A percentile compares a stretch with the other conserved stretches of the same genome.
Evolutionary conservation across 2,329 filamentous ascomycete genomes (phyloP).

Genomic region (Trichoderma endophyticum): DNA sequence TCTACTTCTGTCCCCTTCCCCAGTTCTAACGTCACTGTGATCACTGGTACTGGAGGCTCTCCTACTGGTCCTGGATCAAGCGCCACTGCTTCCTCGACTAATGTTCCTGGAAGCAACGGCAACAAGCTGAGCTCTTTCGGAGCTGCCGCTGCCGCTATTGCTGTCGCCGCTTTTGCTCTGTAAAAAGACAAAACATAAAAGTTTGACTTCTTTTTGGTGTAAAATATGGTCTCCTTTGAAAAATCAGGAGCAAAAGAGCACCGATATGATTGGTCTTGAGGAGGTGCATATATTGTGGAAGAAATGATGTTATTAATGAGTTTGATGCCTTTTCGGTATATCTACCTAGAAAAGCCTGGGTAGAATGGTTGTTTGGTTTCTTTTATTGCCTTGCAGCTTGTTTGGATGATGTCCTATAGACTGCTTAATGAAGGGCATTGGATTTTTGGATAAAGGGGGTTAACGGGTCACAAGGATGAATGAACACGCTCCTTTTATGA

Average conservation of each 20-base stretch:
- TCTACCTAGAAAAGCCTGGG: background rate
- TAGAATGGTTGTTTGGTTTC: background rate
- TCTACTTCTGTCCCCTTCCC: conserved; percentile 23
- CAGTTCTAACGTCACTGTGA: conserved; percentile 21
- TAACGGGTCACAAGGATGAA: background rate
- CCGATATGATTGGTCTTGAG: background rate
- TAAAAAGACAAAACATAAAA: conserved; percentile 22
- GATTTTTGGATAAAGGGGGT: background rate
- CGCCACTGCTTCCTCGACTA: conserved; percentile 17
- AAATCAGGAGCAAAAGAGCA: background rate
- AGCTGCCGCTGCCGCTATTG: conserved; percentile 31
- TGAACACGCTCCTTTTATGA: conserved; percentile 10
- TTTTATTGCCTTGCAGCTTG: background rate
- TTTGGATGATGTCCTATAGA: background rate
- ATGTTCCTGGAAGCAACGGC: conserved; percentile 17
- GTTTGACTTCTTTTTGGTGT: background rate
- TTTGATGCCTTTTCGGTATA: background rate
- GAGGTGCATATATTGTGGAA: background rate
- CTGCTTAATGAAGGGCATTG: background rate
- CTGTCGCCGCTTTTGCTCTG: conserved; percentile 31
- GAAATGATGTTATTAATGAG: background rate
- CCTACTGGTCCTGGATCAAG: conserved; percentile 20
- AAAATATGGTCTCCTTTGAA: background rate
- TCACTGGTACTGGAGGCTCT: background rate
- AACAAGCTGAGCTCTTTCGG: conserved; percentile 32